Evolutionary conservation across 148 eudicot genomes (phyloP).

Genomic region (Persicaria tinctoria): DNA sequence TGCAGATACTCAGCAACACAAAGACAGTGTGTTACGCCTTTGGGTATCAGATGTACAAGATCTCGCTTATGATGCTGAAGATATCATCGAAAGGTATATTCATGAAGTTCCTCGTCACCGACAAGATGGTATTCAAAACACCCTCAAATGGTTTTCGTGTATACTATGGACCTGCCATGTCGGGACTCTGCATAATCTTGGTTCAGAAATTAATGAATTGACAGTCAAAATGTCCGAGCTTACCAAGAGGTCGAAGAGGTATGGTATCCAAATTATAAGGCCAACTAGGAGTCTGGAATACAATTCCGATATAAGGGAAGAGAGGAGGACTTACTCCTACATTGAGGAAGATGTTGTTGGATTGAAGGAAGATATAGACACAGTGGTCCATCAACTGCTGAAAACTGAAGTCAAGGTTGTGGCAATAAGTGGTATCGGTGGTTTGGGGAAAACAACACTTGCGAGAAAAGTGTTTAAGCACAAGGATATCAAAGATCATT

Average conservation of each 20-base stretch:
- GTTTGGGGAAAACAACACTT: slow-evolving; percentile 11
- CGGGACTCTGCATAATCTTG: background rate
- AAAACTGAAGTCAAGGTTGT: background rate
- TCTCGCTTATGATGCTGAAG: slow-evolving; percentile 1
- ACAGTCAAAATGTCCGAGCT: background rate
- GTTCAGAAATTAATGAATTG: background rate
- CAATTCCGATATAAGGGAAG: background rate
- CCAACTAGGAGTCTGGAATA: background rate
- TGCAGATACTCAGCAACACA: background rate
- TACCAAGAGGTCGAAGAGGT: background rate
- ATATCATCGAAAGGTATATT: background rate
- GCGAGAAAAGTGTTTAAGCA: slow-evolving; percentile 8
- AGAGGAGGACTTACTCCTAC: background rate
- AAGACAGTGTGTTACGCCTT: background rate
- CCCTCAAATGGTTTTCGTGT: background rate
- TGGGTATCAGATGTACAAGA: background rate
- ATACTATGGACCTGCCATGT: background rate
- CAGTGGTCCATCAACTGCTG: background rate
- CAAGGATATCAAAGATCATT: background rate
- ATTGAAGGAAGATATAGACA: background rate
- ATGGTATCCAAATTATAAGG: background rate
- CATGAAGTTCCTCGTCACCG: slow-evolving; percentile 19
- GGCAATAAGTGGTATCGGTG: slow-evolving; percentile 6
- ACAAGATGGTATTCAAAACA: background rate
- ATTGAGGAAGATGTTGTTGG: background rate